Evolutionary conservation across 2,329 filamentous ascomycete genomes (phyloP).

Genomic region (Dothistroma pini): DNA sequence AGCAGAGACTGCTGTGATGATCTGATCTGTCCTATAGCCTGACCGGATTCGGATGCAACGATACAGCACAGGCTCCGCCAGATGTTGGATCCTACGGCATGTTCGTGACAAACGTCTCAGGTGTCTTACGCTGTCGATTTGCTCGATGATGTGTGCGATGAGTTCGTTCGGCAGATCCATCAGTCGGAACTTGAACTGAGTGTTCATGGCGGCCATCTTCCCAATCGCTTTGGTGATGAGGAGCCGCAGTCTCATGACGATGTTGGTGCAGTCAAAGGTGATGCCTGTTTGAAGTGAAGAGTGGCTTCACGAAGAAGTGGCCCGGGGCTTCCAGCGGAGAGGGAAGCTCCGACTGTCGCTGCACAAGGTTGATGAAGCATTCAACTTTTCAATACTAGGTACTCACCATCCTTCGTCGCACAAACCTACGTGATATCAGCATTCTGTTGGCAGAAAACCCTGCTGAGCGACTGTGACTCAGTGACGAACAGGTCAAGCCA

Average conservation of each 20-base stretch:
- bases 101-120: slow-evolving; percentile 18
- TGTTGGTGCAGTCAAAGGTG: not conserved
- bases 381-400: not conserved
- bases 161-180: slow-evolving; percentile 26
- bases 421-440: not conserved
- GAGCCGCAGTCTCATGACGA: slow-evolving; percentile 13
- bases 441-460: too few species aligned
- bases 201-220: slow-evolving; percentile 17
- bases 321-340: not conserved
- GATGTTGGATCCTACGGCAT: slow-evolving; percentile 17
- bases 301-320: not conserved
- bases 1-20: slow-evolving; percentile 6
- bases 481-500: not conserved
- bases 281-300: not conserved
- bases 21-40: slow-evolving; percentile 1
- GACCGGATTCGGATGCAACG: slow-evolving; percentile 16
- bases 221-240: slow-evolving; percentile 8
- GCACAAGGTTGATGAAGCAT: not conserved
- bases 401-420: not conserved
- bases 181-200: slow-evolving; percentile 18
- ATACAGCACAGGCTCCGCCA: slow-evolving; percentile 23
- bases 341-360: not conserved
- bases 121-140: slow-evolving; percentile 16
- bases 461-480: not conserved
- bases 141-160: slow-evolving; percentile 21